Percentiles rank a stretch among this genome's conserved stretches.
Conservation (phyloP, 2,329 filamentous ascomycete genomes). For the Oidium heveae region DNA sequence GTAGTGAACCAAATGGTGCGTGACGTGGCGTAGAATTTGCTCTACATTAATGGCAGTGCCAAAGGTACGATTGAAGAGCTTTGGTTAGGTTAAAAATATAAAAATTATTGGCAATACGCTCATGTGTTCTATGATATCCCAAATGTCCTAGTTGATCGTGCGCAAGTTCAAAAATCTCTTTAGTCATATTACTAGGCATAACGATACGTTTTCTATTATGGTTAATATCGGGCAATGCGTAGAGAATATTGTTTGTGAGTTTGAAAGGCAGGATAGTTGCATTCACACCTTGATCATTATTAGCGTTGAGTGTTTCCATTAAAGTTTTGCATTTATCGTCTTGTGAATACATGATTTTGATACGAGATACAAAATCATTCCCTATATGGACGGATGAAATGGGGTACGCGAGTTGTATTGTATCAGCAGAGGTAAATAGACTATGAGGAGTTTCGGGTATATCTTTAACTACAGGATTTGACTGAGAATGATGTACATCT, state of each 20-base stretch:
- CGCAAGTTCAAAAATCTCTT: not conserved
- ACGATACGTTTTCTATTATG: not conserved
- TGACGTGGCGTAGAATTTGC: not conserved
- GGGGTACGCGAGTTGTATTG: not conserved
- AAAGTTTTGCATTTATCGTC: not conserved
- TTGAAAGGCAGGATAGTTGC: not conserved
- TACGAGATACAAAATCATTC: not conserved
- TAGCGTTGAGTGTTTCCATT: not conserved
- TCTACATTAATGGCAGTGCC: not conserved
- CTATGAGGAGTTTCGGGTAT: no score
- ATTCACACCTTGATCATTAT: not conserved
- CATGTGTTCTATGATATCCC: not conserved
- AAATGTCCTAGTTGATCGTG: not conserved
- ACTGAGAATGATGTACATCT: not conserved
- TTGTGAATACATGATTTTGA: not conserved
- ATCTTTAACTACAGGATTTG: no score
- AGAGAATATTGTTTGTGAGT: not conserved
- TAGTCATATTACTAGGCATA: not conserved
- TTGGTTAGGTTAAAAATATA: not conserved
- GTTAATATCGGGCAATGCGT: not conserved
- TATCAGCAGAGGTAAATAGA: not conserved
- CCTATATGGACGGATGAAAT: not conserved
- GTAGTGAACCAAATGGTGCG: not conserved
- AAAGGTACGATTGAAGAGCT: not conserved
- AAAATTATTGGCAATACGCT: not conserved